These are phyloP conservation scores for Cutaneotrichosporon sp. DNA, from an alignment of 1,284 basidiomycete genomes.

Conservation along the genomic window DNA sequence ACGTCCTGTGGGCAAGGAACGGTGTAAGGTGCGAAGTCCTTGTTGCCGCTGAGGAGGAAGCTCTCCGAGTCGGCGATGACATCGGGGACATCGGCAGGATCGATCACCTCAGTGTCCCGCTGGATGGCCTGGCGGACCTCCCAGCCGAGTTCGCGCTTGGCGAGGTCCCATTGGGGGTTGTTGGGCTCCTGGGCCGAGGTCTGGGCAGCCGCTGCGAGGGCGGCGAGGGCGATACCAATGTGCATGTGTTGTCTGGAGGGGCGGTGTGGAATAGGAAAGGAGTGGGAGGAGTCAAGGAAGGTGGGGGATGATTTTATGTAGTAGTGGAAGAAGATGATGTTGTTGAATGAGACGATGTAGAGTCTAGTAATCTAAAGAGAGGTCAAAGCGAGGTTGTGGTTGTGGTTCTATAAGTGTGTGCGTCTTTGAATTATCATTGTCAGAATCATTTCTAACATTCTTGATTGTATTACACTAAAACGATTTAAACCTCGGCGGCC, in stretches of 20 bases:
- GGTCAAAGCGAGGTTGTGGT: too few relatives aligned
- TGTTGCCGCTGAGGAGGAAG: conserved; percentile 16
- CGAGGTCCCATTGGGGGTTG: neutral
- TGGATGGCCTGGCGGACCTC: conserved; percentile 7
- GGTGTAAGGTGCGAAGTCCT: conserved; percentile 45
- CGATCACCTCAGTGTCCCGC: neutral
- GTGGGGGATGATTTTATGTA: neutral
- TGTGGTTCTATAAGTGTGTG: too few relatives aligned
- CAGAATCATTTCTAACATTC: too few relatives aligned
- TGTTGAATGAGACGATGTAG: too few relatives aligned
- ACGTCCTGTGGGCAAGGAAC: conserved; percentile 41
- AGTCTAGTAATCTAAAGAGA: too few relatives aligned
- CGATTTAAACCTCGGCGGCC: too few relatives aligned
- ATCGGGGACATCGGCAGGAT: neutral
- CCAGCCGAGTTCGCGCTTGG: conserved; percentile 7
- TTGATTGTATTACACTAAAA: too few relatives aligned
- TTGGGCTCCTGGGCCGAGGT: conserved; percentile 4
- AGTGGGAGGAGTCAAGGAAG: neutral
- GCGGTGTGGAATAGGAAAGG: neutral
- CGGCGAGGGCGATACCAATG: conserved; percentile 4
- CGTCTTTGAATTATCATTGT: too few relatives aligned
- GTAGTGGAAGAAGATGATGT: neutral
- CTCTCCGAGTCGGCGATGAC: neutral
- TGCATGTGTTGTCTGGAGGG: conserved; percentile 6
- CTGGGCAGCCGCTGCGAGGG: conserved; percentile 5